Evolutionary conservation across 371 early-diverging fungal genomes (phyloP), one percentile per base, ranked within the genome.

Genomic region (Catenaria anguillulae): DNA sequence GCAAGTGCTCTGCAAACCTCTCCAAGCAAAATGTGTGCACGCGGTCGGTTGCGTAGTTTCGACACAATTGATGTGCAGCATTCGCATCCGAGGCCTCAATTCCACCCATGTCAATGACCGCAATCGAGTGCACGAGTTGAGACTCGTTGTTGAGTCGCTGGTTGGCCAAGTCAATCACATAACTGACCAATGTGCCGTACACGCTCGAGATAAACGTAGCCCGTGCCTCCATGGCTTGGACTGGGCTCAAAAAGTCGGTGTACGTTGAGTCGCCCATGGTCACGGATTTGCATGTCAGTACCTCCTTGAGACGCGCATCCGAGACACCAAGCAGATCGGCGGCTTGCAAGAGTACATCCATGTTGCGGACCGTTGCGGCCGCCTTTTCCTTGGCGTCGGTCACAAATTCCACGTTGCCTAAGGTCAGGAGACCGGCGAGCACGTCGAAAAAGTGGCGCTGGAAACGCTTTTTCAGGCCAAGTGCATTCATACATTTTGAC

Each of bases 131-230:
- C 10, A 89, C 89, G 52, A 82, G 78, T 17, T 83, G 70, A 60
- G 89, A 88, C 33, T 87, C 64, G 35, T 89, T 71, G 42, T 82
- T 83, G 33, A 91, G 75, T 40, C 85, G 82, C 29, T 73, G 70
- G 71, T 94, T 92, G 90, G 90, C 71, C 43, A 70, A 71, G 62
- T 86, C 85, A n/a, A 86, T 76, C 15, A 92, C 74, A 86, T 87
- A 90, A 6, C 75, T 69, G 61, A 89, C 81, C 4, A 92, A 69
- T 17, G 86, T 76, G n/a, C 82, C 73, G 63, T 89, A 92, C 12
- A 92, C 68, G 10, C 82, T 76, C 42, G 79, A 78, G 0, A 87
- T 83, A 42, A 92, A 65, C n/a, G 75, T 73, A 63, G 89, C 88
- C 13, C 87, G 71, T 64, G 85, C 78, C 88, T 81, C 65, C 10